A percentile compares a stretch with the other conserved stretches of the same genome.
Evolutionary conservation across 306 rosid species (phyloP).

Genomic region (Ormosia semicastrata): DNA sequence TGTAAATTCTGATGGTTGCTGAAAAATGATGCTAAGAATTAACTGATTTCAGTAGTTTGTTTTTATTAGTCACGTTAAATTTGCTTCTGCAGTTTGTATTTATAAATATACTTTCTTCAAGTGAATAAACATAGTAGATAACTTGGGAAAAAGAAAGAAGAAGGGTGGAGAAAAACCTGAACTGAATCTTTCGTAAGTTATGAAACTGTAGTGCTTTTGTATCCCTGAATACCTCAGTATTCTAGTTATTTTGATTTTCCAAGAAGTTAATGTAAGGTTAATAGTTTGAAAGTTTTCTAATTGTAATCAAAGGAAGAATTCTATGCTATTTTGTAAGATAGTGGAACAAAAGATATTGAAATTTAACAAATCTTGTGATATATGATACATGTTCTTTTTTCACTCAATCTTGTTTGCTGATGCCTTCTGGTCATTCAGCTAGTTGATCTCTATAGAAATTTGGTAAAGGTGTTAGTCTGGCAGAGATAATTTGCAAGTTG

Average conservation of each 20-base stretch:
- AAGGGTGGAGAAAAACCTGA: neutral
- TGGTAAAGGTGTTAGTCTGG: neutral
- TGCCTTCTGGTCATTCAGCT: neutral
- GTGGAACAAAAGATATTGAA: neutral
- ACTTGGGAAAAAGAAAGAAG: neutral
- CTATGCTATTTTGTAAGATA: neutral
- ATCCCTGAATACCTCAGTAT: neutral
- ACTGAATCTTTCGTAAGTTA: neutral
- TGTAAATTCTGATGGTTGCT: slow-evolving; percentile 4
- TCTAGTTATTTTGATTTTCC: neutral
- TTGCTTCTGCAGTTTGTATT: neutral
- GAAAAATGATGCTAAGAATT: neutral
- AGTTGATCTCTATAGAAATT: neutral
- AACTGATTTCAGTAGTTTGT: neutral
- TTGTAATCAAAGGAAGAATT: neutral
- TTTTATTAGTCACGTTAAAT: neutral
- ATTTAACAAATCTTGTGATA: neutral
- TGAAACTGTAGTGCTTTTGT: neutral
- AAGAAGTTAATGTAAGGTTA: neutral
- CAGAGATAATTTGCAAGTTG: neutral
- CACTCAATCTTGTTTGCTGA: neutral
- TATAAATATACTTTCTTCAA: neutral
- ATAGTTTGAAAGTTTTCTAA: neutral
- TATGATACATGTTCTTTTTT: neutral
- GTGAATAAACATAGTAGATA: neutral